These are phyloP conservation scores for Candida bentonensis DNA, from an alignment of 805 yeast genomes.

Conservation along the genomic window DNA sequence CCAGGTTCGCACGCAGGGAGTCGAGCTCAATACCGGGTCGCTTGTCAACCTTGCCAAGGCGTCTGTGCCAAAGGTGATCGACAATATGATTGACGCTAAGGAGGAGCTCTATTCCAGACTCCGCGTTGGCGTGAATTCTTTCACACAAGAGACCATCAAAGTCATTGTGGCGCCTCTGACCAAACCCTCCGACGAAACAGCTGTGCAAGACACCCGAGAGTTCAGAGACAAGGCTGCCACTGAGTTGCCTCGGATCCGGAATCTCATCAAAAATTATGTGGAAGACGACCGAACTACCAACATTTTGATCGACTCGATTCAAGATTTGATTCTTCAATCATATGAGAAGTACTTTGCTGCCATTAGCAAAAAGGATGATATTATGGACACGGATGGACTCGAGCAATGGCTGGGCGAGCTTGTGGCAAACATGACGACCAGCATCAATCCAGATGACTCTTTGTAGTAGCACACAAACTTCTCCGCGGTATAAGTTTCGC, in stretches of 20 bases:
- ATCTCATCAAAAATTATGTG: conserved; percentile 40
- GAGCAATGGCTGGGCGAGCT: conserved; percentile 32
- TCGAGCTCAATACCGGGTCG: conserved; percentile 17
- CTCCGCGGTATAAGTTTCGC: too few species aligned
- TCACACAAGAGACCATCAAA: conserved; percentile 44
- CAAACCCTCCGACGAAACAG: conserved; percentile 15
- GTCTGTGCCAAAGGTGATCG: conserved; percentile 65
- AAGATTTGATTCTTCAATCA: conserved; percentile 41
- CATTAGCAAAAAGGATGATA: conserved; percentile 27
- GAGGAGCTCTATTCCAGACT: conserved; percentile 61
- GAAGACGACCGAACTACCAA: conserved; percentile 38
- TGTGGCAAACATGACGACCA: conserved; percentile 9
- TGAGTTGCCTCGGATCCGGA: conserved; percentile 43
- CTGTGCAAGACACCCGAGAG: conserved; percentile 22
- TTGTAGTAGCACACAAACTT: too few species aligned
- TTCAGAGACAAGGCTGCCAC: conserved; percentile 36
- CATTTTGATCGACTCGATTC: conserved; percentile 49
- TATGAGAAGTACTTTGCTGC: conserved; percentile 41
- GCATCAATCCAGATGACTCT: too few species aligned
- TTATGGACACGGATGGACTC: conserved; percentile 55
- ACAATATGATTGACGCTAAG: conserved; percentile 68
- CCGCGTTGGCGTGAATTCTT: conserved; percentile 52
- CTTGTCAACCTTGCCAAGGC: conserved; percentile 43
- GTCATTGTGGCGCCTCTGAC: conserved; percentile 36
- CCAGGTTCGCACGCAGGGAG: conserved; percentile 20